These are phyloP conservation scores for Nissolia schottii DNA, from an alignment of 306 rosid genomes.

Conservation along the genomic window DNA sequence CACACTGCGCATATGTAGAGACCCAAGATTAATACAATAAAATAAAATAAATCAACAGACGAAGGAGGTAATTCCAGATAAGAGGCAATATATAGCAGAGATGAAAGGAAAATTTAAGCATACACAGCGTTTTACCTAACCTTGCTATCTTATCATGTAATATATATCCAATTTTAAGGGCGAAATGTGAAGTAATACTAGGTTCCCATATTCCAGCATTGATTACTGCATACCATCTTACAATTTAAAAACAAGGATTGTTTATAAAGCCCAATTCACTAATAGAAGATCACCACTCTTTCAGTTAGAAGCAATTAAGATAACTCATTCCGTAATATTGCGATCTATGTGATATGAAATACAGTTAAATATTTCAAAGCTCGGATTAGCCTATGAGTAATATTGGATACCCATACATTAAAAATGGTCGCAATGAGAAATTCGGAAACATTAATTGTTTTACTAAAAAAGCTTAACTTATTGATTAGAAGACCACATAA, in stretches of 20 bases:
- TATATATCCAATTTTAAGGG: background rate
- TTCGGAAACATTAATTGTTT: background rate
- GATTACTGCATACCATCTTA: background rate
- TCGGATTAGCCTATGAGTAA: background rate
- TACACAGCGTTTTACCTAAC: background rate
- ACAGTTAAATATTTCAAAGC: background rate
- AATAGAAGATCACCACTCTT: background rate
- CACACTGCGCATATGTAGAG: slow-evolving; percentile 42
- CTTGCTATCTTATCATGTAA: background rate
- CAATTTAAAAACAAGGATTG: background rate
- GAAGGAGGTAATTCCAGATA: background rate
- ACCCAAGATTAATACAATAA: background rate
- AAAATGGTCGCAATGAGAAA: background rate
- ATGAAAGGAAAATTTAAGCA: background rate
- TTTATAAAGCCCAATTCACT: background rate
- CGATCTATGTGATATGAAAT: background rate
- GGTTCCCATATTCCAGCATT: background rate
- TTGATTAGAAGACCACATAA: background rate
- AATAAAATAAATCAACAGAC: background rate
- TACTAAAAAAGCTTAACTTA: background rate
- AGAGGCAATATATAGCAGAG: background rate
- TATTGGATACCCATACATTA: background rate
- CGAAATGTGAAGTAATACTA: background rate
- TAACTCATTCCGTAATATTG: background rate
- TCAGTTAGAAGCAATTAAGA: background rate